Evolutionary conservation across 2,329 filamentous ascomycete species (phyloP), one percentile per base, ranked within the genome.

Genomic region (Colletotrichum navitas): DNA sequence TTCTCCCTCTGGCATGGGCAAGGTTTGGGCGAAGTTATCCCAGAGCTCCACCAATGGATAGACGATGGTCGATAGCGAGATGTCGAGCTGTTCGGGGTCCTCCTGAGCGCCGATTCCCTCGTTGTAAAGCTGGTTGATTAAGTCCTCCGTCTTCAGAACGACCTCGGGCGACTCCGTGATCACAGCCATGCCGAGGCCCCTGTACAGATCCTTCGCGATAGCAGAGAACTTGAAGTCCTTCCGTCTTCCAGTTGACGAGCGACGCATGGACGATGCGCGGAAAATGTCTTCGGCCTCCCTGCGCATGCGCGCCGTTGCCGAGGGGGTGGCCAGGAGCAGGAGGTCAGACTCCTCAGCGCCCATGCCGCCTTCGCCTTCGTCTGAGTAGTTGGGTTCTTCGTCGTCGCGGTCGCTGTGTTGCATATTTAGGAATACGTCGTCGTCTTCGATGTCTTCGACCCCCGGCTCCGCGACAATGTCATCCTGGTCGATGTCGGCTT

Each of bases 91-190:
- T 66, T 87, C 86, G 16, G 85, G 82, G 69, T 90, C 85, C 43
- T 91, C 87, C 65, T 86, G 83, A 5, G 85, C 80, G 24, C 87
- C 88, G 18, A 90, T 85, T 0, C 88, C 88, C 69, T 90, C 87
- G 59, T 88, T 86, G 75, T 93, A 93, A 24, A 95, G 83, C 63
- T 85, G 85, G 61, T 86, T 86, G 49, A 97, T 83, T 51, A 94
- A 82, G 49, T 89, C 86, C 79, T 98, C 95, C 14, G 93, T 97
- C 60, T 89, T 86, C 43, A 97, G 82, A 56, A 98, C 89, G 26
- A 97, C 80, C 56, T 91, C 86, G 72, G 92, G 89, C 1, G 91
- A 84, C 81, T 98, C 95, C 5, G 85, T 85, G 56, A 97, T 83
- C 24, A 82, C 77, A 1, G 92, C 89, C 43, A 88, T 83, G 45